phyloP scores from a whole-genome alignment of 306 rosid genomes.

The Rubus parviflorus region DNA sequence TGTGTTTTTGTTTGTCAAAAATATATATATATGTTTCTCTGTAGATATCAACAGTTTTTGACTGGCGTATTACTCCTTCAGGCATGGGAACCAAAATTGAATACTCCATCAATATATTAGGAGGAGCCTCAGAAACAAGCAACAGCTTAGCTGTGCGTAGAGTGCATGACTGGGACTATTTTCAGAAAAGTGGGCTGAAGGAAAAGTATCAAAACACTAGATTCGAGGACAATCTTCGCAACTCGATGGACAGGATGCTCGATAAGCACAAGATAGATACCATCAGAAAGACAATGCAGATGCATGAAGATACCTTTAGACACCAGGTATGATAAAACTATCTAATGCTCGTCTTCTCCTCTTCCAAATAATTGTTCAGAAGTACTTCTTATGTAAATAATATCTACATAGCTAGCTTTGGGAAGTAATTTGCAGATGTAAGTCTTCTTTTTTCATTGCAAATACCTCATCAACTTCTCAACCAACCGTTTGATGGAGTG shows the following conservation, averaged over 20 bases:
- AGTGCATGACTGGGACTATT: slow-evolving; percentile 70
- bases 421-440: not conserved
- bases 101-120: slow-evolving; percentile 57
- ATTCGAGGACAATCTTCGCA: slow-evolving; percentile 35
- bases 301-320: slow-evolving; percentile 80
- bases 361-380: not conserved
- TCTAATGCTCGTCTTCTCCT: not conserved
- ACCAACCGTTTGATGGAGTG: not conserved
- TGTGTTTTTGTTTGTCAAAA: not conserved
- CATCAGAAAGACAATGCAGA: slow-evolving; percentile 81
- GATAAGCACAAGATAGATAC: slow-evolving; percentile 55
- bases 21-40: not conserved
- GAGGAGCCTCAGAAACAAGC: slow-evolving; percentile 47
- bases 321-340: slow-evolving; percentile 57
- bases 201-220: slow-evolving; percentile 30
- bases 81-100: slow-evolving; percentile 91
- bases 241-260: slow-evolving; percentile 57
- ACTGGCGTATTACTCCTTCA: slow-evolving; percentile 36
- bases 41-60: slow-evolving; percentile 6
- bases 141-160: slow-evolving; percentile 47
- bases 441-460: not conserved
- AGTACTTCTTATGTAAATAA: not conserved
- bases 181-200: slow-evolving; percentile 44
- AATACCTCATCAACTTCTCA: not conserved
- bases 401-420: not conserved